A percentile compares a stretch with the other conserved stretches of the same genome.
These are phyloP conservation scores for Botrytis deweyae DNA, from an alignment of 2,329 filamentous ascomycete genomes.

Conservation along the genomic window DNA sequence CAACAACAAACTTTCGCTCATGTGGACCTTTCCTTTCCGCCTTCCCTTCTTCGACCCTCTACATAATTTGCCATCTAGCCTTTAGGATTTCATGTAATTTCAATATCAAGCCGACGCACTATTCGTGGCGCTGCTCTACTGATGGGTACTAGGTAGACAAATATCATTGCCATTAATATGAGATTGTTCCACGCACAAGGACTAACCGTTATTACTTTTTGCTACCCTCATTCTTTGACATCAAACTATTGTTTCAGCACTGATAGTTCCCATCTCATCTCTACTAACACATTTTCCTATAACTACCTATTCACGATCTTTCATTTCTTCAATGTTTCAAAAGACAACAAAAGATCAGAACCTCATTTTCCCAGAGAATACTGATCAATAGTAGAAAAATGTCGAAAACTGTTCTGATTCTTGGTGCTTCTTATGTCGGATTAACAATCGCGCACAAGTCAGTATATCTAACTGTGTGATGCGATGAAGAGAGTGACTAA, in stretches of 20 bases:
- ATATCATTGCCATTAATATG: slow-evolving; percentile 2
- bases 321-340: not conserved
- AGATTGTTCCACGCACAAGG: not conserved
- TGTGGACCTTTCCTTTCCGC: not conserved
- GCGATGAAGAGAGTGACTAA: not conserved
- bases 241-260: slow-evolving; percentile 15
- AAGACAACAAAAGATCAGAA: not conserved
- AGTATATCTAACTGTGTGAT: not conserved
- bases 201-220: slow-evolving; percentile 2
- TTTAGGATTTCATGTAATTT: not conserved
- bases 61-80: not conserved
- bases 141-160: not conserved
- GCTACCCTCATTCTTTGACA: slow-evolving; percentile 13
- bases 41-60: not conserved
- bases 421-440: slow-evolving; percentile 56
- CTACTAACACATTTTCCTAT: not conserved
- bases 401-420: slow-evolving; percentile 47
- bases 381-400: slow-evolving; percentile 22
- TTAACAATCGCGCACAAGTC: slow-evolving; percentile 51
- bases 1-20: not conserved
- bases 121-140: not conserved
- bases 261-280: not conserved
- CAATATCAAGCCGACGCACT: not conserved
- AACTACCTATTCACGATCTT: not conserved
- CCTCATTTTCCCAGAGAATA: not conserved